Conservation (phyloP, 2,329 filamentous ascomycete genomes). For the Orbilia javanica region DNA sequence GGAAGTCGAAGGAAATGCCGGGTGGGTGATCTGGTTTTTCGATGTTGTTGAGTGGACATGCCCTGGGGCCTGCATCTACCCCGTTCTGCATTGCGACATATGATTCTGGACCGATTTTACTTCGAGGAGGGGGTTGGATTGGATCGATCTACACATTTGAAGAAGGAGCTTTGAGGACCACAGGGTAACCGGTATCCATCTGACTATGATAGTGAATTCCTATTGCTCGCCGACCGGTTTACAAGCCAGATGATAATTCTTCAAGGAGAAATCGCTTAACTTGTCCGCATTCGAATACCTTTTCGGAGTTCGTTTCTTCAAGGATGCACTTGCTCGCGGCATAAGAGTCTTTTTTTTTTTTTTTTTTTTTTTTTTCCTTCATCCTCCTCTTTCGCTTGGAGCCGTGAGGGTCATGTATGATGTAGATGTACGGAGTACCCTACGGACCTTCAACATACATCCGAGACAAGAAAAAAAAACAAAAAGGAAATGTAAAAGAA, state of each 20-base stretch:
- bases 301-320: slow-evolving; percentile 54
- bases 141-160: slow-evolving; percentile 43
- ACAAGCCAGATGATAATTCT: slow-evolving; percentile 7
- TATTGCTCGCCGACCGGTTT: slow-evolving; percentile 51
- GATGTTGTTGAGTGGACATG: slow-evolving; percentile 19
- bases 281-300: slow-evolving; percentile 49
- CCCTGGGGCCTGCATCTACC: slow-evolving; percentile 42
- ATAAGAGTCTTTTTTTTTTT: slow-evolving; percentile 25
- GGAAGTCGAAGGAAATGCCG: slow-evolving; percentile 56
- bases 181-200: slow-evolving; percentile 24
- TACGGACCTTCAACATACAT: slow-evolving; percentile 47
- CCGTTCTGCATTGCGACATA: slow-evolving; percentile 50
- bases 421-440: slow-evolving; percentile 48
- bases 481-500: too few relatives aligned
- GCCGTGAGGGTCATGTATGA: slow-evolving; percentile 25
- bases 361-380: slow-evolving; percentile 9
- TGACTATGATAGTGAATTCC: slow-evolving; percentile 41
- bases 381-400: background rate
- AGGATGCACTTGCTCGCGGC: slow-evolving; percentile 48
- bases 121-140: slow-evolving; percentile 10
- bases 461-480: slow-evolving; percentile 43
- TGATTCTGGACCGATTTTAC: slow-evolving; percentile 35
- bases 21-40: slow-evolving; percentile 48
- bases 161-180: slow-evolving; percentile 43
- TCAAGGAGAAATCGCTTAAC: slow-evolving; percentile 48